These are phyloP conservation scores for Otatea glauca DNA, from an alignment of 176 grass and related monocot species.

Conservation along the genomic window DNA sequence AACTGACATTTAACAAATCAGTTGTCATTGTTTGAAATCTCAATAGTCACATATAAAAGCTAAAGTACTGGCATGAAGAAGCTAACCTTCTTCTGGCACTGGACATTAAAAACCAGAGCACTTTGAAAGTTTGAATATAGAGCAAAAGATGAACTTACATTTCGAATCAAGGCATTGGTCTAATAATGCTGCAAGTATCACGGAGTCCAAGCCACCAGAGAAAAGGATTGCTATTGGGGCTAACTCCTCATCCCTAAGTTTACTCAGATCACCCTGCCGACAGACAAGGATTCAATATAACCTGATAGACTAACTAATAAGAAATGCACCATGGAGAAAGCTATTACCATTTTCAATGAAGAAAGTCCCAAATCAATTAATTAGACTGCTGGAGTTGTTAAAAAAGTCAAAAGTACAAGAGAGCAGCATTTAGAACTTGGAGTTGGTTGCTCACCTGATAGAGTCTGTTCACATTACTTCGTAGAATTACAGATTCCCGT, in stretches of 20 bases:
- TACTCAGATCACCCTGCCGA: constrained; percentile 54
- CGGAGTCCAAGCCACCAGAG: constrained; percentile 93
- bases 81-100: constrained; percentile 4
- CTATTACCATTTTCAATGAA: not conserved
- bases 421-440: not conserved
- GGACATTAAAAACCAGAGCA: constrained; percentile 17
- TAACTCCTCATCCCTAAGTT: constrained; percentile 49
- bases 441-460: constrained; percentile 50
- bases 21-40: not conserved
- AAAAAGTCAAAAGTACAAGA: constrained; percentile 2
- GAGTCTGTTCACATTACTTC: constrained; percentile 62
- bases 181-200: constrained; percentile 91
- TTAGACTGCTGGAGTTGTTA: not conserved
- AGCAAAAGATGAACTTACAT: constrained; percentile 60
- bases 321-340: constrained; percentile 16
- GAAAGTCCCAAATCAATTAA: constrained; percentile 2
- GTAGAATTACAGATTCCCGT: constrained; percentile 77
- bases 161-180: constrained; percentile 70
- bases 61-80: constrained; percentile 7
- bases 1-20: constrained; percentile 99
- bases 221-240: constrained; percentile 88
- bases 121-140: not conserved
- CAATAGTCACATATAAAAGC: not conserved
- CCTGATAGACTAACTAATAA: constrained; percentile 30
- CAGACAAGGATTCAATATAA: constrained; percentile 30